Conservation (phyloP, 176 grass and related monocot species). For the Aegilops longissima region DNA sequence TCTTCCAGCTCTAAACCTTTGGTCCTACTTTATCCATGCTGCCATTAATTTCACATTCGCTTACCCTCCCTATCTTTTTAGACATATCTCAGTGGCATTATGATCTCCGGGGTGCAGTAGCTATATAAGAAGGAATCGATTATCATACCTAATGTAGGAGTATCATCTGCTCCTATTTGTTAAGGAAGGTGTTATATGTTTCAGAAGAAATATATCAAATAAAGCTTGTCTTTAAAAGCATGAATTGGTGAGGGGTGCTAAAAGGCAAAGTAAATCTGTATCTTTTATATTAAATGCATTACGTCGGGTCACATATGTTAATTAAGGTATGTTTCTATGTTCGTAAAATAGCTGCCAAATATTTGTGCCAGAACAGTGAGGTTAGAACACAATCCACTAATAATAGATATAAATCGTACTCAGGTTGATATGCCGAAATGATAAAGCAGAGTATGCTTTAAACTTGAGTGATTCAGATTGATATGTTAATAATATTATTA, state of each 20-base stretch:
- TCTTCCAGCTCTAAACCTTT: slow-evolving; percentile 75
- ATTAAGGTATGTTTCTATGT: neutral
- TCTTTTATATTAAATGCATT: slow-evolving; percentile 1
- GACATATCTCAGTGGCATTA: slow-evolving; percentile 46
- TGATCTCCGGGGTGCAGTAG: slow-evolving; percentile 49
- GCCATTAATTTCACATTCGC: slow-evolving; percentile 27
- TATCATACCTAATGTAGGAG: slow-evolving; percentile 61
- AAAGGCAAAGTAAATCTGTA: neutral
- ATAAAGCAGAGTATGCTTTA: neutral
- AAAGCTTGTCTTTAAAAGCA: neutral
- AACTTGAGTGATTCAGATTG: neutral
- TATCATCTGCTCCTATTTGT: slow-evolving; percentile 74
- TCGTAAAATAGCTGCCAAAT: neutral
- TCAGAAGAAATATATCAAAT: slow-evolving; percentile 28
- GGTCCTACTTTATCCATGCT: slow-evolving; percentile 37
- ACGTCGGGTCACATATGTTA: neutral
- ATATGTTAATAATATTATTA: neutral
- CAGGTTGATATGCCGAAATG: no score
- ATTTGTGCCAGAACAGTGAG: neutral
- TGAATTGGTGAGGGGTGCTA: neutral
- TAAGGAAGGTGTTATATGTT: slow-evolving; percentile 24
- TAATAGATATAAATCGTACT: neutral
- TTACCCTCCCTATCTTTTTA: slow-evolving; percentile 80
- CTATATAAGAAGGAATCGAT: slow-evolving; percentile 73
- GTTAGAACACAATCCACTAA: neutral